Conservation (phyloP, 345 rosid genomes). For the Arabidopsis suecica region DNA sequence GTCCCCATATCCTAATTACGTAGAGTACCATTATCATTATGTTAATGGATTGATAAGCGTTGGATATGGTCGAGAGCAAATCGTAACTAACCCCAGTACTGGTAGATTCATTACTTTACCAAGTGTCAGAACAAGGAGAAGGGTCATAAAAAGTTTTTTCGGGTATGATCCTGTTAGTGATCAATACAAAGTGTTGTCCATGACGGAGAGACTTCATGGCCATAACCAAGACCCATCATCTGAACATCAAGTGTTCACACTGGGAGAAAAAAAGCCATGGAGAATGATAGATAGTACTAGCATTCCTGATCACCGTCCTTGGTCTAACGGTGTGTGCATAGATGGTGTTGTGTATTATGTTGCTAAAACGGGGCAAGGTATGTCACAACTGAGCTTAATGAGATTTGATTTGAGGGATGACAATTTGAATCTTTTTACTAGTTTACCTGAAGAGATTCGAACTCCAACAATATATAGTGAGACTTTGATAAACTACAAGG, state of each 20-base stretch:
- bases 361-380: background rate
- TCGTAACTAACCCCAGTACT: background rate
- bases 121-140: background rate
- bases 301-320: conserved; percentile 6
- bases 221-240: background rate
- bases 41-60: background rate
- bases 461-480: background rate
- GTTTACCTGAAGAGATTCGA: background rate
- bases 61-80: background rate
- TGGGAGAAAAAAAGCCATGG: conserved; percentile 9
- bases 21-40: background rate
- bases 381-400: background rate
- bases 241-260: conserved; percentile 26
- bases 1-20: too few relatives aligned
- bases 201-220: background rate
- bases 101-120: background rate
- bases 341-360: conserved; percentile 23
- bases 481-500: background rate
- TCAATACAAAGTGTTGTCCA: background rate
- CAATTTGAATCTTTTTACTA: background rate
- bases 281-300: conserved; percentile 15
- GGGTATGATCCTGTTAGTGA: background rate
- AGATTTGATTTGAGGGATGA: conserved; percentile 23
- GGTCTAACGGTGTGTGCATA: conserved; percentile 18
- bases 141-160: background rate